Percentiles rank a stretch among this genome's conserved stretches.
phyloP scores from a whole-genome alignment of 257 asterid species.

The Fraxinus quadrangulata region DNA sequence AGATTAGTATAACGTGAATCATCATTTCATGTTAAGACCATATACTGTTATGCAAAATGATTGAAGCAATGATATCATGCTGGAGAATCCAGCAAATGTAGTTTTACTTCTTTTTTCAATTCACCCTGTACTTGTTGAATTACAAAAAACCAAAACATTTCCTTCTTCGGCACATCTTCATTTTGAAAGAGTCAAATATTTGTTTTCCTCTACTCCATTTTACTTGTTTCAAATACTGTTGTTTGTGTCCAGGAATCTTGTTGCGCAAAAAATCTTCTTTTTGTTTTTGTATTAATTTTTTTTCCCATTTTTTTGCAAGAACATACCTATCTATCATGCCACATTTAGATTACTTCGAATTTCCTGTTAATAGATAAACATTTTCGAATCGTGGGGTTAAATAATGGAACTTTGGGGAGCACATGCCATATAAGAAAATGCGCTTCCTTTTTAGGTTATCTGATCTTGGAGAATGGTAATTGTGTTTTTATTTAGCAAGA shows the following conservation, averaged over 20 bases:
- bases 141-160: neutral
- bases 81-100: neutral
- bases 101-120: neutral
- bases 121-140: neutral
- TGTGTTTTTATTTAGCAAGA: neutral
- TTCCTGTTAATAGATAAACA: too few relatives aligned
- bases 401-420: neutral
- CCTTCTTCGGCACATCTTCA: neutral
- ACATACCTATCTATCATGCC: too few relatives aligned
- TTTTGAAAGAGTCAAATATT: too few relatives aligned
- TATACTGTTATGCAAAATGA: neutral
- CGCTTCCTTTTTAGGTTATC: neutral
- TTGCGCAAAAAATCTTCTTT: too few relatives aligned
- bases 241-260: too few relatives aligned
- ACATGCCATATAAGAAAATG: neutral
- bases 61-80: neutral
- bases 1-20: too few relatives aligned
- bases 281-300: too few relatives aligned
- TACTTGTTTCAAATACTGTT: too few relatives aligned
- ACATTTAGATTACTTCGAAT: too few relatives aligned
- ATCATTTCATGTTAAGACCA: neutral
- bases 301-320: too few relatives aligned
- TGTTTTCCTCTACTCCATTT: too few relatives aligned
- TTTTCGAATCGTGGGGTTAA: too few relatives aligned
- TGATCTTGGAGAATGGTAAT: neutral